These are phyloP conservation scores for Cornus florida DNA, from an alignment of 148 eudicot genomes.

Conservation along the genomic window DNA sequence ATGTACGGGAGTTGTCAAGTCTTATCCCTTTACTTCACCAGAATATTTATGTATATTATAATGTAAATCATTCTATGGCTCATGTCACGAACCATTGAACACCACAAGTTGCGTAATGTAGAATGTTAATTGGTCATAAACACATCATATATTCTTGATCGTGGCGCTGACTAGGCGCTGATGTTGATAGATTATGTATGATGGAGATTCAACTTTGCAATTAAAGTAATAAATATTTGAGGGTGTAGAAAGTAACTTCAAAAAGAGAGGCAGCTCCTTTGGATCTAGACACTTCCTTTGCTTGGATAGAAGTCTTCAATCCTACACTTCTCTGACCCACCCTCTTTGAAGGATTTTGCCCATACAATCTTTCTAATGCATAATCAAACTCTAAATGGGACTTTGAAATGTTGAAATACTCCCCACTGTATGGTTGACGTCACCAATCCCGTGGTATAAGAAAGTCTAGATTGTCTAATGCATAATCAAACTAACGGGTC, in stretches of 20 bases:
- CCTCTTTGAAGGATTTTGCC: neutral
- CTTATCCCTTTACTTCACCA: no score
- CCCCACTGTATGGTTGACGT: no score
- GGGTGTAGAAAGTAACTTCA: neutral
- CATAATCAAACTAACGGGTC: no score
- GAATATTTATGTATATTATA: no score
- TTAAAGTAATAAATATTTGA: neutral
- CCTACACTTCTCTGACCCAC: neutral
- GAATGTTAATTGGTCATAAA: neutral
- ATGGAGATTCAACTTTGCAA: neutral
- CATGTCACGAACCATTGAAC: neutral
- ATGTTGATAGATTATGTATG: neutral
- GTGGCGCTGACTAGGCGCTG: neutral
- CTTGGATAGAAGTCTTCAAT: neutral
- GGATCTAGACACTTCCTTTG: neutral
- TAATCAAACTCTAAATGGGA: neutral
- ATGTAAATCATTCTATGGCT: neutral
- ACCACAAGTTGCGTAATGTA: neutral
- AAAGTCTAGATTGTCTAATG: no score
- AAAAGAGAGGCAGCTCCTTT: neutral
- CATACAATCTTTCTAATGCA: neutral
- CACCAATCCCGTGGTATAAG: no score
- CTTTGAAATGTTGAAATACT: neutral
- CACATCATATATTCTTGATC: neutral
- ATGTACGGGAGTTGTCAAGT: no score